Conservation (phyloP, 1,139 yeast species). For the Magnusiomyces fungicola region DNA sequence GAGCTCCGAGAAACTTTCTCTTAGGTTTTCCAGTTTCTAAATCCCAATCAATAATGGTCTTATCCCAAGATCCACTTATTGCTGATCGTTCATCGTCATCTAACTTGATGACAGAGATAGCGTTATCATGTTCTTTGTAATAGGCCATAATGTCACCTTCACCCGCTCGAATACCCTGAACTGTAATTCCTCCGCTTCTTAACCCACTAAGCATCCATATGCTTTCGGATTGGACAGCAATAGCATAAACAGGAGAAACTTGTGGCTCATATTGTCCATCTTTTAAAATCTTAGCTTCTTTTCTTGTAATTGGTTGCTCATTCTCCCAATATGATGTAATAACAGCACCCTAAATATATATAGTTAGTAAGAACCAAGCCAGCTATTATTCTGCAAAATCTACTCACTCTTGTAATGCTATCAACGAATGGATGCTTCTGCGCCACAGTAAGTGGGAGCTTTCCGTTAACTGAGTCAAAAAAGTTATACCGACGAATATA, state of each 20-base stretch:
- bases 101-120: constrained; percentile 66
- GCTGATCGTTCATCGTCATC: constrained; percentile 54
- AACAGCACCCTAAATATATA: constrained; percentile 51
- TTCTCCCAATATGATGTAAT: constrained; percentile 89
- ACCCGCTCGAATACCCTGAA: constrained; percentile 73
- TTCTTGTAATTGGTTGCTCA: constrained; percentile 64
- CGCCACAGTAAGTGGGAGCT: constrained; percentile 79
- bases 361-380: constrained; percentile 8
- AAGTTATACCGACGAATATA: constrained; percentile 85
- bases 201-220: constrained; percentile 48
- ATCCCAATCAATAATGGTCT: constrained; percentile 67
- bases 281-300: constrained; percentile 40
- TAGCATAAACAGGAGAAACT: constrained; percentile 77
- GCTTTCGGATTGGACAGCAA: constrained; percentile 78
- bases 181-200: constrained; percentile 64
- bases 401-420: constrained; percentile 47
- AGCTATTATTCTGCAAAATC: too few species aligned
- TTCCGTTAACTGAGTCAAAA: constrained; percentile 80
- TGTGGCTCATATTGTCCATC: constrained; percentile 33
- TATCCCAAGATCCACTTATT: constrained; percentile 90
- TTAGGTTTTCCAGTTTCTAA: constrained; percentile 59
- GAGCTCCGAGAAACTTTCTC: constrained; percentile 39
- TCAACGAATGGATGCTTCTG: constrained; percentile 88
- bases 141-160: constrained; percentile 82
- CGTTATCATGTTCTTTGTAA: constrained; percentile 60